phyloP scores from a whole-genome alignment of 805 yeast genomes.

The Pichia membranifaciens region DNA sequence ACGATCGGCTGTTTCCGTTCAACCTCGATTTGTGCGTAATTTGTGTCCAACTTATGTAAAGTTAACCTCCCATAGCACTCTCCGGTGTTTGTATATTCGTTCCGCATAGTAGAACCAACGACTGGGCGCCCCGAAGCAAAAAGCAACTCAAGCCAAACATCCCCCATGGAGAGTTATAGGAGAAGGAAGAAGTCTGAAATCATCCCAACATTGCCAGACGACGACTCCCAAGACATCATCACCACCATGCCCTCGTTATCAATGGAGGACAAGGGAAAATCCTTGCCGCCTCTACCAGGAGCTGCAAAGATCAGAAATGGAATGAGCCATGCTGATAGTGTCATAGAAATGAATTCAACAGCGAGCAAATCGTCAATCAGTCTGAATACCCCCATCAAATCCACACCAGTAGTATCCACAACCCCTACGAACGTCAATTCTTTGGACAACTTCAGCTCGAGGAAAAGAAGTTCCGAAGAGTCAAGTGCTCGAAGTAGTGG shows the following conservation, averaged over 20 bases:
- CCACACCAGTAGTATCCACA: slow-evolving; percentile 20
- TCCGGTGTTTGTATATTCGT: too few relatives aligned
- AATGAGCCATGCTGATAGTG: background rate
- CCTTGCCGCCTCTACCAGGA: slow-evolving; percentile 13
- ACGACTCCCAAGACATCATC: slow-evolving; percentile 19
- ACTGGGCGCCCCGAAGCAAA: too few relatives aligned
- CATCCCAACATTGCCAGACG: slow-evolving; percentile 25
- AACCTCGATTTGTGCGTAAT: too few relatives aligned
- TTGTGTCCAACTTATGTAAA: too few relatives aligned
- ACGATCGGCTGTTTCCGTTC: too few relatives aligned
- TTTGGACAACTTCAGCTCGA: background rate
- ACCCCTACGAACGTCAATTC: slow-evolving; percentile 12
- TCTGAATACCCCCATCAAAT: slow-evolving; percentile 9
- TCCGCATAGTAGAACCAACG: too few relatives aligned
- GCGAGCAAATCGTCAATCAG: slow-evolving; percentile 1
- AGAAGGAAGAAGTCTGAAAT: background rate
- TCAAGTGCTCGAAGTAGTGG: too few relatives aligned
- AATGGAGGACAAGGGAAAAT: slow-evolving; percentile 2
- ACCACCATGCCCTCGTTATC: slow-evolving; percentile 15
- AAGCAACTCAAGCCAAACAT: too few relatives aligned
- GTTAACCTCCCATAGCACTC: too few relatives aligned
- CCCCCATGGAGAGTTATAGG: too few relatives aligned
- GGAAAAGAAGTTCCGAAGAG: background rate
- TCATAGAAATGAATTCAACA: background rate
- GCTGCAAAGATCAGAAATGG: too few relatives aligned